These are phyloP conservation scores for Hirsutella thompsonii DNA, from an alignment of 2,329 filamentous ascomycete species.

Conservation along the genomic window DNA sequence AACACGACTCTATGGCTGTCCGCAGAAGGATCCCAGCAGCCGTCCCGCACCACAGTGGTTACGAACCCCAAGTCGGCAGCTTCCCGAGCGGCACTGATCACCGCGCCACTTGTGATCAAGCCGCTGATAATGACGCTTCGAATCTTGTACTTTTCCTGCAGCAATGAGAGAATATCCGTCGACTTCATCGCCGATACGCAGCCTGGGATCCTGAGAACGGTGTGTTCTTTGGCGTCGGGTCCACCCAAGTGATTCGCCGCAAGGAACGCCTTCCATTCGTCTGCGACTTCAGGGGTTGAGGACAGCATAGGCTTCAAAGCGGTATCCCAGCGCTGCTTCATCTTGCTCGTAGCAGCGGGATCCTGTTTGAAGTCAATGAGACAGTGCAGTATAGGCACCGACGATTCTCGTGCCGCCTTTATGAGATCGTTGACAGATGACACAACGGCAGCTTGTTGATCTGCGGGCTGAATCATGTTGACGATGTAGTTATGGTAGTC, in stretches of 20 bases:
- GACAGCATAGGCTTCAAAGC: conserved; percentile 3
- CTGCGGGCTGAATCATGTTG: conserved; percentile 4
- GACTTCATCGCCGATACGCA: conserved; percentile 5
- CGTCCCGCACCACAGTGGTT: conserved; percentile 5
- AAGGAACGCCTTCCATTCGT: neutral
- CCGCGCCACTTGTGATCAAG: conserved; percentile 5
- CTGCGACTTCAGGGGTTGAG: conserved; percentile 1
- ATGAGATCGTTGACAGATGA: conserved; percentile 2
- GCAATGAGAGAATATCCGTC: neutral
- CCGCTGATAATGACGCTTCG: conserved; percentile 6
- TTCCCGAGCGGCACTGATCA: conserved; percentile 6
- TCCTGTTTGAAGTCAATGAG: conserved; percentile 3
- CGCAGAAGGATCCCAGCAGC: conserved; percentile 3
- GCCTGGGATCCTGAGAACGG: conserved; percentile 2
- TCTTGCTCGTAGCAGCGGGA: conserved; percentile 3
- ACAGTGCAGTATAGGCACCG: conserved; percentile 4
- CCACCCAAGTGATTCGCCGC: neutral
- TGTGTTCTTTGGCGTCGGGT: neutral
- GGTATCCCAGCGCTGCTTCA: conserved; percentile 3
- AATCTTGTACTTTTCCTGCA: conserved; percentile 1
- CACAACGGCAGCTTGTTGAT: conserved; percentile 1
- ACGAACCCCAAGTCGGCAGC: conserved; percentile 8
- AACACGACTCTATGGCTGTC: conserved; percentile 3
- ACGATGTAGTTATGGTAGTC: conserved; percentile 6
- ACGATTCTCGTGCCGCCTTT: conserved; percentile 3